These are phyloP conservation scores for Capsicum pubescens DNA, from an alignment of 257 asterid genomes.

Conservation along the genomic window DNA sequence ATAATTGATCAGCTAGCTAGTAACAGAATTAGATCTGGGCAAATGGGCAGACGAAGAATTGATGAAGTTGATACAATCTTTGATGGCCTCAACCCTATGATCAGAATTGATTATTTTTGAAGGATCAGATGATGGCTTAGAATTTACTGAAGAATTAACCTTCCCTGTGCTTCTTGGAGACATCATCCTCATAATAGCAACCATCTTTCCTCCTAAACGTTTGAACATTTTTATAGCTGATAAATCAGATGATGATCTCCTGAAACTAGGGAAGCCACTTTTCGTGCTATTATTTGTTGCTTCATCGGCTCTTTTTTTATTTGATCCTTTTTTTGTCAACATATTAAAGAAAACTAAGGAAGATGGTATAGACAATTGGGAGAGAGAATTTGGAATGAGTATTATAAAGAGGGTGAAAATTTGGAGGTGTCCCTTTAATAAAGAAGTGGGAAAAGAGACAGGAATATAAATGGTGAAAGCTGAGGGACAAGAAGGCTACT, in stretches of 20 bases:
- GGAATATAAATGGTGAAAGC: conserved; percentile 25
- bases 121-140: conserved; percentile 35
- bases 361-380: neutral
- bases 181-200: conserved; percentile 33
- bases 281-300: neutral
- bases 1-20: conserved; percentile 22
- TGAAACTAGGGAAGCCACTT: conserved; percentile 30
- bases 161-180: conserved; percentile 37
- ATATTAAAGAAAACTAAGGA: neutral
- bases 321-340: neutral
- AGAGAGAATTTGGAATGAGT: neutral
- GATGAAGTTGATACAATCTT: conserved; percentile 55
- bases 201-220: conserved; percentile 39
- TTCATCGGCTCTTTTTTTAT: neutral
- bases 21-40: conserved; percentile 51
- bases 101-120: conserved; percentile 44
- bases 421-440: conserved; percentile 30
- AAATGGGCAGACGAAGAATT: conserved; percentile 48
- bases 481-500: conserved; percentile 29
- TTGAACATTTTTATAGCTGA: conserved; percentile 38
- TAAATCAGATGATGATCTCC: conserved; percentile 33
- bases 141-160: conserved; percentile 44
- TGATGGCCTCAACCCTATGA: conserved; percentile 54
- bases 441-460: neutral
- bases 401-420: neutral